A percentile compares a stretch with the other conserved stretches of the same genome.
These are phyloP conservation scores for Suillus brevipes DNA, from an alignment of 768 basidiomycete genomes.

Conservation along the genomic window DNA sequence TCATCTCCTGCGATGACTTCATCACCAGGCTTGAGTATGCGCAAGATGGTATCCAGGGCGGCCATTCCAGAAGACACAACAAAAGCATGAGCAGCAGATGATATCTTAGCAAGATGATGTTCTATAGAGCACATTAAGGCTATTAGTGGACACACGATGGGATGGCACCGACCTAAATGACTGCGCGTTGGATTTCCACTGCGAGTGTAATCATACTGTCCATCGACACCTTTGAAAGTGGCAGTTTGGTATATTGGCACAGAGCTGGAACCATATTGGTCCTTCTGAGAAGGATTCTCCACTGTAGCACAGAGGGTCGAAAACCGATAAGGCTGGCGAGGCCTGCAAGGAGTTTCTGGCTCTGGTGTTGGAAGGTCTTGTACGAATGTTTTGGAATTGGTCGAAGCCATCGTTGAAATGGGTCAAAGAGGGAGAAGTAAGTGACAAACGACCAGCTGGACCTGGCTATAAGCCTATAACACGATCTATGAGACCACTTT, in stretches of 20 bases:
- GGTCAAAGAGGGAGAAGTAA: background rate
- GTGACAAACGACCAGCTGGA: background rate
- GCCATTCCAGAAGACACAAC: slow-evolving; percentile 98
- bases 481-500: slow-evolving; percentile 8
- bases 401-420: slow-evolving; percentile 13
- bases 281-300: slow-evolving; percentile 88
- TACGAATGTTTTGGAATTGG: slow-evolving; percentile 9
- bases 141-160: background rate
- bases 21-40: slow-evolving; percentile 92
- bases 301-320: slow-evolving; percentile 91
- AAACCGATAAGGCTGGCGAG: slow-evolving; percentile 79
- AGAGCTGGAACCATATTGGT: slow-evolving; percentile 91
- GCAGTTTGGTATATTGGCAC: slow-evolving; percentile 98
- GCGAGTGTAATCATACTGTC: slow-evolving; percentile 90
- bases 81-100: slow-evolving; percentile 86
- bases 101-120: slow-evolving; percentile 96
- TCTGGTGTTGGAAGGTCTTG: slow-evolving; percentile 79
- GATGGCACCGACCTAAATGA: slow-evolving; percentile 73
- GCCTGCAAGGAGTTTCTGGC: slow-evolving; percentile 69
- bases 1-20: slow-evolving; percentile 97
- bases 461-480: background rate
- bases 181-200: slow-evolving; percentile 97
- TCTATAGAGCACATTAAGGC: slow-evolving; percentile 48
- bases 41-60: slow-evolving; percentile 91
- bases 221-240: slow-evolving; percentile 93